Conservation (phyloP, 768 basidiomycete genomes). For the Infundibulicybe gibba region DNA sequence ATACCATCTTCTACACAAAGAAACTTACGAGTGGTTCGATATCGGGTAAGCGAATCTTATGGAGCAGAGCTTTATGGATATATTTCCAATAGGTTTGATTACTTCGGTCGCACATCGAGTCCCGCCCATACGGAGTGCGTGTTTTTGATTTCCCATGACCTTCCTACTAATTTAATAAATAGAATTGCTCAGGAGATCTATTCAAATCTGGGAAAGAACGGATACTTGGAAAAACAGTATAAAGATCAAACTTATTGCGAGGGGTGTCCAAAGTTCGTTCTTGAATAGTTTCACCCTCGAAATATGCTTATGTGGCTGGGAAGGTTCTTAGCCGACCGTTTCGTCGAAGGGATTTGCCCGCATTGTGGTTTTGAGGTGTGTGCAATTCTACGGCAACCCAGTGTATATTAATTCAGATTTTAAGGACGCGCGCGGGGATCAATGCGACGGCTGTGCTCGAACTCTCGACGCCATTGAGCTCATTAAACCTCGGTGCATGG, state of each 20-base stretch:
- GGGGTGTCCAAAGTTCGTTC: conserved; percentile 73
- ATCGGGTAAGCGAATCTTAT: conserved; percentile 59
- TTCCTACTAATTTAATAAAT: conserved; percentile 1
- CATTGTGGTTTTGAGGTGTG: conserved; percentile 83
- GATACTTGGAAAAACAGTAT: conserved; percentile 73
- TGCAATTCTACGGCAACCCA: not conserved
- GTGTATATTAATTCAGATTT: not conserved
- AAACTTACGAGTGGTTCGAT: conserved; percentile 97
- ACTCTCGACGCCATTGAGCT: conserved; percentile 94
- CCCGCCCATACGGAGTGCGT: conserved; percentile 82
- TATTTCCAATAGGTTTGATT: conserved; percentile 67
- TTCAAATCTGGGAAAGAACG: conserved; percentile 75
- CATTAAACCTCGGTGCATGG: conserved; percentile 90
- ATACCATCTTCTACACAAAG: conserved; percentile 83
- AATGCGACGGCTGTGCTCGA: conserved; percentile 91
- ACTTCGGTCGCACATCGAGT: conserved; percentile 94
- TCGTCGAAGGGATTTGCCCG: conserved; percentile 97
- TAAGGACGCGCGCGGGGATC: conserved; percentile 95
- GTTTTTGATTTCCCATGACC: not conserved
- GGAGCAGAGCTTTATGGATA: conserved; percentile 1
- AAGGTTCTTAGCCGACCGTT: conserved; percentile 95
- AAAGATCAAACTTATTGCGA: conserved; percentile 96
- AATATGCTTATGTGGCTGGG: not conserved
- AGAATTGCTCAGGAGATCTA: conserved; percentile 94
- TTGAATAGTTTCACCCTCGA: not conserved